These are phyloP conservation scores for Apiospora aurea DNA, from an alignment of 2,329 filamentous ascomycete genomes.

Conservation along the genomic window DNA sequence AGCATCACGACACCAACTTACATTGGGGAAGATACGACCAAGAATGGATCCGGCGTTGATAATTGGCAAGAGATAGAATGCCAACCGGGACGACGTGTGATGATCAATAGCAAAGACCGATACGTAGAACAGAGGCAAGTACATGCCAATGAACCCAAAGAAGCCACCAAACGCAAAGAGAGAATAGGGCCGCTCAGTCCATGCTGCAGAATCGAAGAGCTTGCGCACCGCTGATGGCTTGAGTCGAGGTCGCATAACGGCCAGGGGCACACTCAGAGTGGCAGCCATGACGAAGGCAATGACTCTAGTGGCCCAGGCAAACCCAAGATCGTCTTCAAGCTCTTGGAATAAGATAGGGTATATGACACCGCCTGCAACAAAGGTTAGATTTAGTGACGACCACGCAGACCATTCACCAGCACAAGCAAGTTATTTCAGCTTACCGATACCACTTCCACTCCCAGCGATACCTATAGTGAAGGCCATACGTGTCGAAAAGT, in stretches of 20 bases:
- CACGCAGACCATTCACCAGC: neutral
- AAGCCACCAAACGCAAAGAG: conserved; percentile 54
- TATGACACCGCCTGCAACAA: conserved; percentile 57
- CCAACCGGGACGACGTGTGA: conserved; percentile 50
- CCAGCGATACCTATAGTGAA: conserved; percentile 55
- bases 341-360: conserved; percentile 66
- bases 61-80: conserved; percentile 60
- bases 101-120: conserved; percentile 52
- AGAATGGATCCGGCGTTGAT: conserved; percentile 55
- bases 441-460: conserved; percentile 15
- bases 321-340: conserved; percentile 53
- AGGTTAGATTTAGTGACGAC: conserved; percentile 44
- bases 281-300: conserved; percentile 47
- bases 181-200: conserved; percentile 54
- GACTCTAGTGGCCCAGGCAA: conserved; percentile 48
- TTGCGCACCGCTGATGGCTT: conserved; percentile 49
- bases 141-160: conserved; percentile 66
- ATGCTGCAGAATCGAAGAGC: conserved; percentile 53
- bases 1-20: neutral
- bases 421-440: neutral
- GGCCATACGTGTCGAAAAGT: conserved; percentile 56
- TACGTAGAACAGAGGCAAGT: conserved; percentile 59
- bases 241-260: conserved; percentile 45
- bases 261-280: conserved; percentile 40
- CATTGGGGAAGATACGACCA: conserved; percentile 33